Evolutionary conservation across 495 filamentous ascomycete species (phyloP).

Genomic region (Penicillium tannophilum): DNA sequence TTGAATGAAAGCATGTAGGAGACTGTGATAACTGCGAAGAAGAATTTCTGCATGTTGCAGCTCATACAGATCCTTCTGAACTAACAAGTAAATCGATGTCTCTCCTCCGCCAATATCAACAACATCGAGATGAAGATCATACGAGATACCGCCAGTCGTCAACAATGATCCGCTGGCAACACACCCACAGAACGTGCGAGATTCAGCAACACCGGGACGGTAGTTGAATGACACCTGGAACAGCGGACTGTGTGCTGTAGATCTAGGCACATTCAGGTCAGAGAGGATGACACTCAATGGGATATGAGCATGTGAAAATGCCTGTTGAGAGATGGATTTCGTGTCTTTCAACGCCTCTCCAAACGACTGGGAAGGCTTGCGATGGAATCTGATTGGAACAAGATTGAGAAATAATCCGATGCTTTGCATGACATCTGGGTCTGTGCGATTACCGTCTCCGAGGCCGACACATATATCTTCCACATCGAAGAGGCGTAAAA

Average conservation of each 20-base stretch:
- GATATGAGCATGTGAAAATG: constrained; percentile 24
- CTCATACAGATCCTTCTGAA: constrained; percentile 29
- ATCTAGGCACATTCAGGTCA: constrained; percentile 35
- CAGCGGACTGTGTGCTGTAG: constrained; percentile 32
- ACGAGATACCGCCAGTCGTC: constrained; percentile 26
- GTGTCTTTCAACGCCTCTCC: constrained; percentile 14
- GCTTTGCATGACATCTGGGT: constrained; percentile 24
- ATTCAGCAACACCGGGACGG: constrained; percentile 20
- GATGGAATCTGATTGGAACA: constrained; percentile 42
- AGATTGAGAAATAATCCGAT: constrained; percentile 52
- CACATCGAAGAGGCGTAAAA: constrained; percentile 27
- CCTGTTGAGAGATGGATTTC: constrained; percentile 20
- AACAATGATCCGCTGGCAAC: constrained; percentile 19
- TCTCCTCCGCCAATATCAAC: constrained; percentile 16
- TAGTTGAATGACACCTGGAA: constrained; percentile 51
- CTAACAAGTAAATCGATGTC: constrained; percentile 15
- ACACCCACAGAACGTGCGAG: constrained; percentile 23
- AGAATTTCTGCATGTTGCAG: constrained; percentile 27
- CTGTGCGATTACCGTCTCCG: constrained; percentile 41
- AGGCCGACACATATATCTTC: constrained; percentile 48
- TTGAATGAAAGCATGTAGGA: constrained; percentile 26
- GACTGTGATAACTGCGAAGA: constrained; percentile 30
- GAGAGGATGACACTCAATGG: constrained; percentile 51
- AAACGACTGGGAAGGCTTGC: constrained; percentile 14
- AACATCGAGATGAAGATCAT: constrained; percentile 28